phyloP scores from a whole-genome alignment of 1,284 basidiomycete species.

The Ustilago nuda region DNA sequence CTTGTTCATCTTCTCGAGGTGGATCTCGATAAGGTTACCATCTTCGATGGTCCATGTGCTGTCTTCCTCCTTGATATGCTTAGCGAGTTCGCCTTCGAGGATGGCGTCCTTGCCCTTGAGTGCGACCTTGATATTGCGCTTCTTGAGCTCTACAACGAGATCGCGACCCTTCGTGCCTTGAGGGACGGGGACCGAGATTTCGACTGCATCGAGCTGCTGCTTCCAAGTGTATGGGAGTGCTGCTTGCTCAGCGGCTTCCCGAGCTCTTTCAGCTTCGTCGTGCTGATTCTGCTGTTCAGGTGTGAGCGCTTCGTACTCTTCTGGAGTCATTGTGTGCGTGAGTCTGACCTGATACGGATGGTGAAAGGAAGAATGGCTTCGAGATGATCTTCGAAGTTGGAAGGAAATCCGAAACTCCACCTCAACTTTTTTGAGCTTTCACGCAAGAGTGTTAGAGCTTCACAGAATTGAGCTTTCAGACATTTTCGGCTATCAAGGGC shows the following conservation, averaged over 20 bases:
- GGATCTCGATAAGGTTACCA: constrained; percentile 78
- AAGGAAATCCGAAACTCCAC: constrained; percentile 21
- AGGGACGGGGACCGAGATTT: constrained; percentile 84
- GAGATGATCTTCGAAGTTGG: neutral
- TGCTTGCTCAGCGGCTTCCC: constrained; percentile 84
- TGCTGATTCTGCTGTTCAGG: constrained; percentile 80
- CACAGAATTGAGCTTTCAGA: neutral
- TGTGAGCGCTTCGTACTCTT: constrained; percentile 81
- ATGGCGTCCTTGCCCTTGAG: constrained; percentile 88
- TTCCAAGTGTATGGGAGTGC: constrained; percentile 91
- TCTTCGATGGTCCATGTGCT: constrained; percentile 97
- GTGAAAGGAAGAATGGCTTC: neutral
- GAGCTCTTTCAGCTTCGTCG: constrained; percentile 78
- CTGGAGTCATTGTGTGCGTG: constrained; percentile 75
- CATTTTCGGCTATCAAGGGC: neutral
- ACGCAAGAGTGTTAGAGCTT: neutral
- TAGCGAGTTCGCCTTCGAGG: constrained; percentile 83
- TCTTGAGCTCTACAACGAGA: constrained; percentile 80
- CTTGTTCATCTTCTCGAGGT: constrained; percentile 87
- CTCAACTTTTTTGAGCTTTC: constrained; percentile 15
- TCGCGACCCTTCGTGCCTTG: constrained; percentile 85
- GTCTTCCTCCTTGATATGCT: constrained; percentile 93
- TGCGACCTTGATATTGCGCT: constrained; percentile 83
- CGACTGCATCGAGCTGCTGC: constrained; percentile 88
- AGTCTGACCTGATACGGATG: neutral